Conservation (phyloP, 768 basidiomycete genomes). For the Suillus discolor region DNA sequence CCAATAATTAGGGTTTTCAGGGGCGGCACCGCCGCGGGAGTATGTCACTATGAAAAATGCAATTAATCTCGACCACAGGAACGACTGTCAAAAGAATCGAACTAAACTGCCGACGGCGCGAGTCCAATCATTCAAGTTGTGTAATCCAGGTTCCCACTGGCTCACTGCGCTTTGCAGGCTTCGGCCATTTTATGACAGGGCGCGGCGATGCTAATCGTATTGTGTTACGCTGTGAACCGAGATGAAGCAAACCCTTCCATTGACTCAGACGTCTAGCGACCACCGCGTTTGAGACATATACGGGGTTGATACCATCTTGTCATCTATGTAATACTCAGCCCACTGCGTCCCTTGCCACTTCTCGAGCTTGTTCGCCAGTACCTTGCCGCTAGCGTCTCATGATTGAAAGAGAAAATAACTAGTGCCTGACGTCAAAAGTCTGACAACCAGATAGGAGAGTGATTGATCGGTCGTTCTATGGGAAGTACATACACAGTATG, state of each 20-base stretch:
- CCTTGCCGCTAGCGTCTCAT: neutral
- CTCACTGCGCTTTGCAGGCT: slow-evolving; percentile 29
- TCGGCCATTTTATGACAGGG: slow-evolving; percentile 21
- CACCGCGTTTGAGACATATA: slow-evolving; percentile 89
- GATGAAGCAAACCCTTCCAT: slow-evolving; percentile 61
- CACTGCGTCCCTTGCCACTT: neutral
- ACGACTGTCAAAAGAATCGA: slow-evolving; percentile 11
- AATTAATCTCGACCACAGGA: slow-evolving; percentile 20
- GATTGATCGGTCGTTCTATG: neutral
- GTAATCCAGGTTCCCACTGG: slow-evolving; percentile 25
- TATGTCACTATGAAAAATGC: slow-evolving; percentile 22
- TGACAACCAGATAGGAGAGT: neutral
- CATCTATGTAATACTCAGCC: neutral
- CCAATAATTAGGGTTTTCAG: slow-evolving; percentile 67
- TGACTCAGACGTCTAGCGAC: slow-evolving; percentile 78
- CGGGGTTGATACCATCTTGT: slow-evolving; percentile 54
- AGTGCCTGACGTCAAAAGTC: neutral
- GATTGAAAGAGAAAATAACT: neutral
- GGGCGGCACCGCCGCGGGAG: slow-evolving; percentile 22
- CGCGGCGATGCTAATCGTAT: slow-evolving; percentile 19
- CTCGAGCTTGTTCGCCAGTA: neutral
- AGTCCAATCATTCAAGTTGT: neutral
- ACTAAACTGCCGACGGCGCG: too few relatives aligned
- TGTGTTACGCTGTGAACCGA: slow-evolving; percentile 50
- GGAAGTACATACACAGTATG: neutral